Percentiles rank a stretch among this genome's conserved stretches.
Conservation (phyloP, 2,329 filamentous ascomycete genomes). For the Colletotrichum lini region DNA sequence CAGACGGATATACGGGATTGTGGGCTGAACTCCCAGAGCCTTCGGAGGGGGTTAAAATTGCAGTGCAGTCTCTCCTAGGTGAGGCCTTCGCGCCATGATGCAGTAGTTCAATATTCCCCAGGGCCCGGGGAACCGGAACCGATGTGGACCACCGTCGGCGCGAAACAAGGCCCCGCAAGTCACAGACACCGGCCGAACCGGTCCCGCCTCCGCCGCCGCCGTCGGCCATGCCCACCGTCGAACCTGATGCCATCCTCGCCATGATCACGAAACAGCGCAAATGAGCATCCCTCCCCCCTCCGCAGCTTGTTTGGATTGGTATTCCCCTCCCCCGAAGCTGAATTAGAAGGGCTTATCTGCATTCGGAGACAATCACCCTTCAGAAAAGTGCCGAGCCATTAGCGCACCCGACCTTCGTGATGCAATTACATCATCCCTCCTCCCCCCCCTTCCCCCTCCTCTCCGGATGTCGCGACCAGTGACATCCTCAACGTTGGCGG, state of each 20-base stretch:
- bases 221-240: slow-evolving; percentile 1
- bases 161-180: neutral
- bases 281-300: neutral
- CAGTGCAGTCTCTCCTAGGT: too few species aligned
- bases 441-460: too few species aligned
- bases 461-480: slow-evolving; percentile 19
- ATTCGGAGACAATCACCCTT: neutral
- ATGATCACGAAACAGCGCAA: neutral
- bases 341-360: too few species aligned
- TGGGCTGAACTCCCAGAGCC: too few species aligned
- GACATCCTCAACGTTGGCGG: neutral
- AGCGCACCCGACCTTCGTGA: neutral
- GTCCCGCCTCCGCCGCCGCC: slow-evolving; percentile 36
- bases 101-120: too few species aligned
- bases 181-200: slow-evolving; percentile 1
- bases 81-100: too few species aligned
- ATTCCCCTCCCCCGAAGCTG: too few species aligned
- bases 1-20: neutral
- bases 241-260: slow-evolving; percentile 18
- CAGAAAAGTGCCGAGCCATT: neutral
- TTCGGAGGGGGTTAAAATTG: too few species aligned
- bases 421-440: neutral
- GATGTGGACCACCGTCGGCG: neutral
- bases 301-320: too few species aligned
- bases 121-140: too few species aligned